Conservation (phyloP, 371 early-diverging fungal genomes). For the Rhizopus sp. region DNA sequence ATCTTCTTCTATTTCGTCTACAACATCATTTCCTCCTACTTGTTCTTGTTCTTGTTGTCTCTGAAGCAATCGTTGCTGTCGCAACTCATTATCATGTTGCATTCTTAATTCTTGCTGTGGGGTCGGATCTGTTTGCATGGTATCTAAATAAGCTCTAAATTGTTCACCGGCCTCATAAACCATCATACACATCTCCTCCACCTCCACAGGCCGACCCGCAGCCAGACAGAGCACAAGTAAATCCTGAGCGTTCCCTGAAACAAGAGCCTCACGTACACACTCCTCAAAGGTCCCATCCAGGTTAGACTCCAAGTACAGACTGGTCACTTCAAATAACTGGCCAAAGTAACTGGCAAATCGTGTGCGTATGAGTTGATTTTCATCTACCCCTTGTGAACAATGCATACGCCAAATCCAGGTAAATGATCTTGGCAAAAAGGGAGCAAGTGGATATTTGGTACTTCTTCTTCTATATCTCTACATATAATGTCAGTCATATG, state of each 20-base stretch:
- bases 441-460: conserved; percentile 51
- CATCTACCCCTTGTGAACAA: conserved; percentile 25
- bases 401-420: conserved; percentile 44
- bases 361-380: conserved; percentile 15
- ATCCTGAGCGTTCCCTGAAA: conserved; percentile 45
- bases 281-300: conserved; percentile 54
- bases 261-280: conserved; percentile 45
- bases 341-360: conserved; percentile 51
- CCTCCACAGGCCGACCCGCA: conserved; percentile 42
- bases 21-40: neutral
- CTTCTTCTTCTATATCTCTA: conserved; percentile 55
- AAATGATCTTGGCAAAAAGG: conserved; percentile 52
- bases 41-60: conserved; percentile 5
- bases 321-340: conserved; percentile 41
- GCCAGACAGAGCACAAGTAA: conserved; percentile 41
- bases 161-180: conserved; percentile 48
- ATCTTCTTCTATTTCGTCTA: neutral
- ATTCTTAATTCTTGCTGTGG: conserved; percentile 35
- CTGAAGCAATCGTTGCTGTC: neutral
- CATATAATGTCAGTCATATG: neutral
- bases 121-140: conserved; percentile 36
- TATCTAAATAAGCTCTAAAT: conserved; percentile 40
- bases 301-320: conserved; percentile 48
- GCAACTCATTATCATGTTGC: conserved; percentile 12
- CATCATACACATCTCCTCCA: conserved; percentile 45